phyloP scores from a whole-genome alignment of 164 flowering plant genomes.

The Macadamia integrifolia region DNA sequence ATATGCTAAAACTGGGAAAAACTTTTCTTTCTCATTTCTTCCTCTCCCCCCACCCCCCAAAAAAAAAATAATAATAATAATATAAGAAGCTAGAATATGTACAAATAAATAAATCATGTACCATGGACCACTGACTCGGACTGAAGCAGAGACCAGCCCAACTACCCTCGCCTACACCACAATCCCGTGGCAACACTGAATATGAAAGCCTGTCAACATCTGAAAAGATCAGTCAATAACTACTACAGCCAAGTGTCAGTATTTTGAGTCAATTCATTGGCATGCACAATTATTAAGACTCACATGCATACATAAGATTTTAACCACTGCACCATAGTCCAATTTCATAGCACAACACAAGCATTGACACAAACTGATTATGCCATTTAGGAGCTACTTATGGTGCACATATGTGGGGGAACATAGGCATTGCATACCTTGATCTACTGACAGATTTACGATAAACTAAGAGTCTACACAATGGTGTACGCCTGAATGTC shows the following conservation, averaged over 20 bases:
- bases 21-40: no score
- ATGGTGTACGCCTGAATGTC: no score
- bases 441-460: no score
- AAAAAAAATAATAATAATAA: no score
- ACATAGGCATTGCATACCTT: no score
- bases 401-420: no score
- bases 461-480: no score
- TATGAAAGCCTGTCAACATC: conserved; percentile 61
- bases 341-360: not conserved
- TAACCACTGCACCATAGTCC: not conserved
- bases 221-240: conserved; percentile 25
- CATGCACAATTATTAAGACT: not conserved
- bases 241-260: not conserved
- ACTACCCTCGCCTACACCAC: conserved; percentile 80
- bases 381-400: not conserved
- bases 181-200: conserved; percentile 62
- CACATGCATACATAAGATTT: not conserved
- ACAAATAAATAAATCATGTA: conserved; percentile 19
- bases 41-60: no score
- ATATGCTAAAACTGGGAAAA: no score
- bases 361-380: not conserved
- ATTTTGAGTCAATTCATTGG: not conserved
- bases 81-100: not conserved
- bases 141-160: conserved; percentile 86
- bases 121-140: conserved; percentile 73